A percentile compares a stretch with the other conserved stretches of the same genome.
These are phyloP conservation scores for Wallacemonas sp. DNA, from an alignment of 208 protist genomes.

Conservation along the genomic window DNA sequence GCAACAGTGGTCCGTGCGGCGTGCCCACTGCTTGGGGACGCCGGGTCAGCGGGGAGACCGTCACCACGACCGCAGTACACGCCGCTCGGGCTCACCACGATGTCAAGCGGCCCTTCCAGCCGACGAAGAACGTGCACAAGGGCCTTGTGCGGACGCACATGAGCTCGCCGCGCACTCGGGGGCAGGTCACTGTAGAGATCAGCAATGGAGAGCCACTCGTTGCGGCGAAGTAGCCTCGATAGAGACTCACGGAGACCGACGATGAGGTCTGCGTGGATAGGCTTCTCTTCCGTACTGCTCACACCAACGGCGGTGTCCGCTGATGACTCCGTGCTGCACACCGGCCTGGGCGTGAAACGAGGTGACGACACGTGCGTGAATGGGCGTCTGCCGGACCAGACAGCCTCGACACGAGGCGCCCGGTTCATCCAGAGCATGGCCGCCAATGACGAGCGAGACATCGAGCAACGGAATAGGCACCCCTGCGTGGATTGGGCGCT, in stretches of 20 bases:
- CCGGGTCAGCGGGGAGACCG: background rate
- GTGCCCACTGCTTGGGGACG: background rate
- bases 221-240: background rate
- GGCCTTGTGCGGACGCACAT: conserved; percentile 80
- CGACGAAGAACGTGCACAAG: conserved; percentile 58
- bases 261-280: conserved; percentile 19
- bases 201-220: conserved; percentile 55
- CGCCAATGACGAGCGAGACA: too few relatives aligned
- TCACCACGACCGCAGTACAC: conserved; percentile 38
- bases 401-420: too few relatives aligned
- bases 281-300: background rate
- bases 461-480: too few relatives aligned
- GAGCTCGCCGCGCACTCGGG: conserved; percentile 31
- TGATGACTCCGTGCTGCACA: too few relatives aligned
- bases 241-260: conserved; percentile 27
- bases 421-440: too few relatives aligned
- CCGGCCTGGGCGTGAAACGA: too few relatives aligned
- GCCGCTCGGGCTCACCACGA: conserved; percentile 49
- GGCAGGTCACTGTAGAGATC: conserved; percentile 71
- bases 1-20: too few relatives aligned
- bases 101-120: conserved; percentile 20
- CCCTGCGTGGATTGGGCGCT: too few relatives aligned
- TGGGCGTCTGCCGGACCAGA: background rate
- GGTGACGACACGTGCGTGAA: too few relatives aligned
- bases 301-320: too few relatives aligned